Evolutionary conservation across 495 filamentous ascomycete species (phyloP).

Genomic region (Lasiosphaeriaceae sp.): DNA sequence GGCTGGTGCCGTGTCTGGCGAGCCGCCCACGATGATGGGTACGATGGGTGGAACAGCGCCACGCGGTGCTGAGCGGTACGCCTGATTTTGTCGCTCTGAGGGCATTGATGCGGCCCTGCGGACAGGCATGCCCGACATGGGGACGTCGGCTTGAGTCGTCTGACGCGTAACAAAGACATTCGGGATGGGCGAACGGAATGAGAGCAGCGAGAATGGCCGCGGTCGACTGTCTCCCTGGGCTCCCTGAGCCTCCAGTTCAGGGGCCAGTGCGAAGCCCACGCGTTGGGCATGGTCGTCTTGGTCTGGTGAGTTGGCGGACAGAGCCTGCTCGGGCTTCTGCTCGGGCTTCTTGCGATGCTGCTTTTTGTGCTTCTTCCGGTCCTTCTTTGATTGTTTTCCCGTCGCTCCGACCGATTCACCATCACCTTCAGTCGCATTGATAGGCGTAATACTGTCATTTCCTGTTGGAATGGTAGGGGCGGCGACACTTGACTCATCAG

Average conservation of each 20-base stretch:
- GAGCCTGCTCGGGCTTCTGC: constrained; percentile 1
- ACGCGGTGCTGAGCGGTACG: constrained; percentile 21
- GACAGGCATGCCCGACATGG: constrained; percentile 39
- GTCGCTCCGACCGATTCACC: neutral
- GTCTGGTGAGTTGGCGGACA: neutral
- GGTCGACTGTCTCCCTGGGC: constrained; percentile 9
- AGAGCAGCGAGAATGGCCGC: constrained; percentile 42
- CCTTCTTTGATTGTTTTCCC: neutral
- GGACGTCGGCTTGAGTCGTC: neutral
- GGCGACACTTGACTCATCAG: neutral
- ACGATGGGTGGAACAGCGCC: constrained; percentile 22
- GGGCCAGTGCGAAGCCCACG: constrained; percentile 34
- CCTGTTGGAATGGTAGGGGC: no score
- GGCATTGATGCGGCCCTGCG: constrained; percentile 25
- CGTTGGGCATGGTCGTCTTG: constrained; percentile 8
- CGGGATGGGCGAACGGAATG: constrained; percentile 48
- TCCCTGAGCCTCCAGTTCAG: constrained; percentile 7
- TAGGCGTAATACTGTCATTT: neutral
- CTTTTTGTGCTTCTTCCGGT: neutral
- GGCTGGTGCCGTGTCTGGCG: neutral
- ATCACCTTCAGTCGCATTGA: neutral
- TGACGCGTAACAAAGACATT: constrained; percentile 52
- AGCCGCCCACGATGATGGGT: constrained; percentile 10
- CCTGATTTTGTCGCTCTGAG: constrained; percentile 25
- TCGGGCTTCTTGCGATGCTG: constrained; percentile 7